Evolutionary conservation across 2,329 filamentous ascomycete species (phyloP).

Genomic region (Plenodomus biglobosus): DNA sequence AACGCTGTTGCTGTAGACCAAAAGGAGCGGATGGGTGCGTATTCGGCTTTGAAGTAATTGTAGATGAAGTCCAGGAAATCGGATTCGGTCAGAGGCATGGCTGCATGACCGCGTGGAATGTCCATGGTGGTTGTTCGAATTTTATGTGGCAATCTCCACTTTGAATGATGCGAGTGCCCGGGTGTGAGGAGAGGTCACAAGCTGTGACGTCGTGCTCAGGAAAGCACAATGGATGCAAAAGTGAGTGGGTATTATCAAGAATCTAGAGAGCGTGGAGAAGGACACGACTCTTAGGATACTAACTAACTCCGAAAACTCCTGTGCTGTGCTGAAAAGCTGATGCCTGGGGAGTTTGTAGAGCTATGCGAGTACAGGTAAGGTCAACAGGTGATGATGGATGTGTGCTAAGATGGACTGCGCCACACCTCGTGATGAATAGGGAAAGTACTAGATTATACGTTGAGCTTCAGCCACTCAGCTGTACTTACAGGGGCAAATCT

Average conservation of each 20-base stretch:
- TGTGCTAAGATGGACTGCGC: slow-evolving; percentile 15
- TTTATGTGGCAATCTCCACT: slow-evolving; percentile 9
- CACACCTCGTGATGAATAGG: slow-evolving; percentile 30
- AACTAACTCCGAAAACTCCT: background rate
- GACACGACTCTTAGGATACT: background rate
- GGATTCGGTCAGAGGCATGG: slow-evolving; percentile 35
- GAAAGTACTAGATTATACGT: slow-evolving; percentile 1
- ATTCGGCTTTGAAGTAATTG: slow-evolving; percentile 45
- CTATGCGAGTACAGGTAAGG: slow-evolving; percentile 20
- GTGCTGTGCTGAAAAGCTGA: slow-evolving; percentile 24
- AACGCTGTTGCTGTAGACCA: slow-evolving; percentile 41
- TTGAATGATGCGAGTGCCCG: background rate
- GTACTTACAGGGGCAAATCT: background rate
- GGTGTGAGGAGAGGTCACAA: slow-evolving; percentile 1
- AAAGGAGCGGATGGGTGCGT: slow-evolving; percentile 41
- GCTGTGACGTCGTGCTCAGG: slow-evolving; percentile 1
- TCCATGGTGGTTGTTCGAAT: slow-evolving; percentile 24
- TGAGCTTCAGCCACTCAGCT: background rate
- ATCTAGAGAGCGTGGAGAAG: background rate
- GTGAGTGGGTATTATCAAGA: background rate
- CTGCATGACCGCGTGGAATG: slow-evolving; percentile 35
- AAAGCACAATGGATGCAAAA: background rate
- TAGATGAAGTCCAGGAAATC: slow-evolving; percentile 42
- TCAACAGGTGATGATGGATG: slow-evolving; percentile 28
- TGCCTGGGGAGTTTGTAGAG: slow-evolving; percentile 30